Percentiles rank a stretch among this genome's conserved stretches.
These are phyloP conservation scores for Vararia minispora DNA, from an alignment of 768 basidiomycete genomes.

Conservation along the genomic window DNA sequence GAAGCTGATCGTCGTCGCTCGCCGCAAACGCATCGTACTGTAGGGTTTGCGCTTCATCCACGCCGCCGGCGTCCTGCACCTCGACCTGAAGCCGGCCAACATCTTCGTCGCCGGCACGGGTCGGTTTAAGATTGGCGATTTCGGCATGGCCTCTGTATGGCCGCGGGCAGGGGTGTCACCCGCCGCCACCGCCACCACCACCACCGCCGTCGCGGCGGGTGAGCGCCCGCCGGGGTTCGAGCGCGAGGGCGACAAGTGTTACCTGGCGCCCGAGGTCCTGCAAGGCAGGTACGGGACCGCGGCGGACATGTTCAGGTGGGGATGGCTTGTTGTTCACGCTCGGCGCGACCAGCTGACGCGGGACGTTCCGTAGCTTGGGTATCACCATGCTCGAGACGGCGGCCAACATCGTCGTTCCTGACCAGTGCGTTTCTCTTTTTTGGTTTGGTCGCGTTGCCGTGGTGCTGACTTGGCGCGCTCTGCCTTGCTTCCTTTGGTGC, in stretches of 20 bases:
- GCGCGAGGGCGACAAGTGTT: slow-evolving; percentile 94
- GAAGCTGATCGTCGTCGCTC: no score
- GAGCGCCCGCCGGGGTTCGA: slow-evolving; percentile 51
- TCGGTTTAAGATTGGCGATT: slow-evolving; percentile 93
- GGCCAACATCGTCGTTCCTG: slow-evolving; percentile 92
- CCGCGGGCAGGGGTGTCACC: slow-evolving; percentile 40
- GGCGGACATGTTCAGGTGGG: slow-evolving; percentile 91
- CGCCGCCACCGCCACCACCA: slow-evolving; percentile 16
- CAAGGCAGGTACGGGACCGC: slow-evolving; percentile 86
- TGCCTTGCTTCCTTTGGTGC: background rate
- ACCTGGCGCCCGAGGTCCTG: slow-evolving; percentile 92
- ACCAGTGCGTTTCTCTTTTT: slow-evolving; percentile 56
- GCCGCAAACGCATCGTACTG: no score
- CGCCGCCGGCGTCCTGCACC: slow-evolving; percentile 77
- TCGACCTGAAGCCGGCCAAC: slow-evolving; percentile 97
- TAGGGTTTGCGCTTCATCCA: slow-evolving; percentile 89
- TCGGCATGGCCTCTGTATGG: slow-evolving; percentile 97
- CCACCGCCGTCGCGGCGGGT: slow-evolving; percentile 3
- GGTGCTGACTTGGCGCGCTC: background rate
- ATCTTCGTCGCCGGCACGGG: slow-evolving; percentile 84
- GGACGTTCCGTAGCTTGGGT: slow-evolving; percentile 59
- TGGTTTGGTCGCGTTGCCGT: no score
- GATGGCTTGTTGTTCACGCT: background rate
- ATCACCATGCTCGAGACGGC: slow-evolving; percentile 94
- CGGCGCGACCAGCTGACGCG: background rate